phyloP scores from a whole-genome alignment of 2,329 filamentous ascomycete species.

The Lasiodiplodia gonubiensis region DNA sequence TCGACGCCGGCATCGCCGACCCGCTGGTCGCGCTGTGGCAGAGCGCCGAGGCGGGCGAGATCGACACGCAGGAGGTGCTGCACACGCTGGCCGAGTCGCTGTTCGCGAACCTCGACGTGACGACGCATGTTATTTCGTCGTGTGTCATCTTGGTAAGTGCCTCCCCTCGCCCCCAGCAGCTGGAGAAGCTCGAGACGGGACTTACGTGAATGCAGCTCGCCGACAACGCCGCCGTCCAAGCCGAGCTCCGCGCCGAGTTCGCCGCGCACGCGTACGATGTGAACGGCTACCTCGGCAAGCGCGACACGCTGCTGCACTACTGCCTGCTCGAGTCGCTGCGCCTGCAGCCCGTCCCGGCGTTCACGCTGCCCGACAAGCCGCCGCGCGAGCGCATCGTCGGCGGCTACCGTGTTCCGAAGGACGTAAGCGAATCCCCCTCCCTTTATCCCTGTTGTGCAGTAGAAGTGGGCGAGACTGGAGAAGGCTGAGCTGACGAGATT shows the following conservation, averaged over 20 bases:
- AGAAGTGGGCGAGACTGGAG: background rate
- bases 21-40: conserved; percentile 1
- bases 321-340: conserved; percentile 28
- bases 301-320: conserved; percentile 26
- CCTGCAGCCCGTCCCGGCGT: conserved; percentile 25
- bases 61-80: background rate
- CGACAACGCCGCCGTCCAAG: conserved; percentile 20
- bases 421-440: background rate
- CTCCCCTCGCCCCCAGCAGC: too few species aligned
- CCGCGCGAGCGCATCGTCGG: conserved; percentile 17
- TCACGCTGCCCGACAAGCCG: conserved; percentile 24
- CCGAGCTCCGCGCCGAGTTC: conserved; percentile 24
- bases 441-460: background rate
- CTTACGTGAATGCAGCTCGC: background rate
- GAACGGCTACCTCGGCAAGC: background rate
- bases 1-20: background rate
- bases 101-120: conserved; percentile 28
- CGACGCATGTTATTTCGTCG: conserved; percentile 22
- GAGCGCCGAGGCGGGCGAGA: background rate
- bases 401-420: conserved; percentile 21
- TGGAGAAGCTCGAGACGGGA: too few species aligned
- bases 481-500: background rate
- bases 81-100: conserved; percentile 28
- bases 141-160: conserved; percentile 4
- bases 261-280: background rate